These are phyloP conservation scores for Agaricus subrufescens DNA, from an alignment of 768 basidiomycete species.

Conservation along the genomic window DNA sequence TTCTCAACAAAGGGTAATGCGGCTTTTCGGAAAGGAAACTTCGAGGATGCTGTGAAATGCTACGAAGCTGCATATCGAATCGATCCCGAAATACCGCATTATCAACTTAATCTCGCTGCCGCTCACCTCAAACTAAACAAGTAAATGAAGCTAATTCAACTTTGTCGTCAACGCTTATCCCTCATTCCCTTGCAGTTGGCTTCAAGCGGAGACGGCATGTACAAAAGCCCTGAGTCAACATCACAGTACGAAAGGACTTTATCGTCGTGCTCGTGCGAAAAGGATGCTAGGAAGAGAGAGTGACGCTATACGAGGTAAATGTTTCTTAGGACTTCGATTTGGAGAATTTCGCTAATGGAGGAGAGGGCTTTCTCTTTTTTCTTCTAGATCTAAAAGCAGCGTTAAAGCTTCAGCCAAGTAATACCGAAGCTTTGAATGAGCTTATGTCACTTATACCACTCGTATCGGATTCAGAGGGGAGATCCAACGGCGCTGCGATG, in stretches of 20 bases:
- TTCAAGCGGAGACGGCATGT: conserved; percentile 68
- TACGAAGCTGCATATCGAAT: conserved; percentile 59
- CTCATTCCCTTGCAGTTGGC: conserved; percentile 43
- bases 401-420: conserved; percentile 59
- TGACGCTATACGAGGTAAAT: conserved; percentile 57
- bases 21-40: conserved; percentile 64
- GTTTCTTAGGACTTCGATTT: background rate
- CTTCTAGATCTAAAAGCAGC: conserved; percentile 54
- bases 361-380: no score
- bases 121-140: conserved; percentile 67
- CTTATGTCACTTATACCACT: conserved; percentile 37
- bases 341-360: no score
- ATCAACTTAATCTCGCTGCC: conserved; percentile 73
- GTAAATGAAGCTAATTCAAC: conserved; percentile 33
- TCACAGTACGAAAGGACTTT: conserved; percentile 64
- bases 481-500: background rate
- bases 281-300: conserved; percentile 51
- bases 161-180: conserved; percentile 3
- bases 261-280: conserved; percentile 62
- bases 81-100: conserved; percentile 71
- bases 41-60: conserved; percentile 44
- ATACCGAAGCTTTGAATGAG: conserved; percentile 57
- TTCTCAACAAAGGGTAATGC: conserved; percentile 48
- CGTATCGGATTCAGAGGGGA: background rate
- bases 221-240: conserved; percentile 61